A percentile compares a stretch with the other conserved stretches of the same genome.
These are phyloP conservation scores for Coemansia sp. DNA, from an alignment of 192 early-diverging fungal genomes.

Conservation along the genomic window DNA sequence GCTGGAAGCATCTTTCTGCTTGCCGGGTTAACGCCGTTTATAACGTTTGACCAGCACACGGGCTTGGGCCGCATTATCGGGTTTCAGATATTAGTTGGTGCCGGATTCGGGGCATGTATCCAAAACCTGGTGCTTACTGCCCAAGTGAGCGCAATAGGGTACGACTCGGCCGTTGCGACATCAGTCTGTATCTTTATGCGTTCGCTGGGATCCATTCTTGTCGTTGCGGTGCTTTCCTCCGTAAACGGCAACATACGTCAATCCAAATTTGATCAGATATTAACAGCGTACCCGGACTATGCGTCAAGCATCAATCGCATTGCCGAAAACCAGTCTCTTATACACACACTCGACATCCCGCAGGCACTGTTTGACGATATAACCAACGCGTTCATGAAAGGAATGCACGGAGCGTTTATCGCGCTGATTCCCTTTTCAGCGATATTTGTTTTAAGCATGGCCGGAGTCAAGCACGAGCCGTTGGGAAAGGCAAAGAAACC, in stretches of 20 bases:
- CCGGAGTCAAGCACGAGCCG: slow-evolving; percentile 23
- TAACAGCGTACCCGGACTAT: slow-evolving; percentile 24
- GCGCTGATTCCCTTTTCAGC: slow-evolving; percentile 44
- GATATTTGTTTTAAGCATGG: slow-evolving; percentile 16
- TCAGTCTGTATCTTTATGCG: slow-evolving; percentile 64
- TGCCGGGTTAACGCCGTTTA: slow-evolving; percentile 63
- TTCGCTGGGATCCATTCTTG: slow-evolving; percentile 43
- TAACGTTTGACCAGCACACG: slow-evolving; percentile 57
- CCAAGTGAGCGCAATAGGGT: slow-evolving; percentile 64
- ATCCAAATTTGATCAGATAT: slow-evolving; percentile 40
- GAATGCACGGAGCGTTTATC: slow-evolving; percentile 39
- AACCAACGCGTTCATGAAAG: slow-evolving; percentile 38
- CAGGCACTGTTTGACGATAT: slow-evolving; percentile 25
- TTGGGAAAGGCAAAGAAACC: slow-evolving; percentile 23
- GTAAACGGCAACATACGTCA: slow-evolving; percentile 36
- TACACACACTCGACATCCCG: slow-evolving; percentile 38
- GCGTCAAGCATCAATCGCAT: slow-evolving; percentile 28
- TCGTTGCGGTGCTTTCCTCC: slow-evolving; percentile 44
- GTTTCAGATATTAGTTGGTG: slow-evolving; percentile 66
- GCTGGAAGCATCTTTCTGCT: slow-evolving; percentile 62
- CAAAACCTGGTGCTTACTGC: slow-evolving; percentile 72
- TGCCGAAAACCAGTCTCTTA: slow-evolving; percentile 56
- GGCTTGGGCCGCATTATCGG: slow-evolving; percentile 58
- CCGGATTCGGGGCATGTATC: slow-evolving; percentile 74
- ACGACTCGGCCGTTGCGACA: slow-evolving; percentile 72